These are phyloP conservation scores for Solanum megistacrolobum DNA, from an alignment of 257 asterid genomes.

Conservation along the genomic window DNA sequence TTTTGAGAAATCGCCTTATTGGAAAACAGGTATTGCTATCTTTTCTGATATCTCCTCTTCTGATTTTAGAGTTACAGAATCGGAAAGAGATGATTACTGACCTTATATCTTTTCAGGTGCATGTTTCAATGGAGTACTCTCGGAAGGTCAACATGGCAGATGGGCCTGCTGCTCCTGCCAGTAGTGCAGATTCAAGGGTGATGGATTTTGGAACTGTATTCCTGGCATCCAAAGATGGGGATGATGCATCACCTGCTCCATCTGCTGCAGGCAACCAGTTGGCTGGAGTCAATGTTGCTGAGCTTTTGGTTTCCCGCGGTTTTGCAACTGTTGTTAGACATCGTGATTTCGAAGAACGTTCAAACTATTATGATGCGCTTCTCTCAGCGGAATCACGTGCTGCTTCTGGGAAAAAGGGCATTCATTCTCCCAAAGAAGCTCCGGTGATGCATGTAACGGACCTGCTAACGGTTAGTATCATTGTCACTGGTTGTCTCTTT, in stretches of 20 bases:
- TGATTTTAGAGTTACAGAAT: neutral
- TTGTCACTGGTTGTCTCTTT: neutral
- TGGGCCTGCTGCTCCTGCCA: constrained; percentile 51
- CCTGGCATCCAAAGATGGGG: constrained; percentile 64
- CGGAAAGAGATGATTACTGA: neutral
- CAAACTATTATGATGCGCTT: constrained; percentile 81
- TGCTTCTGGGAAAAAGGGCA: constrained; percentile 71
- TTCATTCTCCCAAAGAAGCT: constrained; percentile 82
- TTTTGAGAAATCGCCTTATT: constrained; percentile 77
- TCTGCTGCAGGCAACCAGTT: constrained; percentile 50
- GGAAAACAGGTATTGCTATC: constrained; percentile 65
- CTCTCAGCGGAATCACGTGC: constrained; percentile 93
- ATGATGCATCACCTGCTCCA: constrained; percentile 30
- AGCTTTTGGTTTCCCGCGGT: constrained; percentile 86
- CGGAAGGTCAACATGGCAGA: constrained; percentile 68
- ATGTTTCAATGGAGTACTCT: constrained; percentile 95
- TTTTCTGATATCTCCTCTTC: neutral
- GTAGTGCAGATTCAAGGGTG: constrained; percentile 49
- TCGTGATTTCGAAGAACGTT: constrained; percentile 97
- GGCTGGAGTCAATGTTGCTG: constrained; percentile 65
- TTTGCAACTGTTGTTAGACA: constrained; percentile 88
- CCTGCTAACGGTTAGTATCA: constrained; percentile 59
- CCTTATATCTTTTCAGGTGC: constrained; percentile 42
- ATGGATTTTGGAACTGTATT: constrained; percentile 97
- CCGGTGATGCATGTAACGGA: constrained; percentile 84